Percentiles rank a stretch among this genome's conserved stretches.
These are phyloP conservation scores for Alternaria dauci DNA, from an alignment of 2,329 filamentous ascomycete genomes.

Conservation along the genomic window DNA sequence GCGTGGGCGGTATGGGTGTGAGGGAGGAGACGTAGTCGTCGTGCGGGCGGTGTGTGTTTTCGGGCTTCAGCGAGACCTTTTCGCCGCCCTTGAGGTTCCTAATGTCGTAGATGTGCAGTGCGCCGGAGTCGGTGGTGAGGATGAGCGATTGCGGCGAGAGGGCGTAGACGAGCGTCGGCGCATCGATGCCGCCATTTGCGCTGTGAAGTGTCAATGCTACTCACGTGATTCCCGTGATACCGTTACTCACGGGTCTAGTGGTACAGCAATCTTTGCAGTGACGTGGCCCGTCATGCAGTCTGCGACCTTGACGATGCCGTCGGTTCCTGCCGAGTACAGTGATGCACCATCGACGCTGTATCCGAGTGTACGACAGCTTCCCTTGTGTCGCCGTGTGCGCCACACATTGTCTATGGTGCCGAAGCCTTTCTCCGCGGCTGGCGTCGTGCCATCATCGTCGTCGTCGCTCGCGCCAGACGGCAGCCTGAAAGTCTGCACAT, in stretches of 20 bases:
- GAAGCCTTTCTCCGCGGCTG: slow-evolving; percentile 66
- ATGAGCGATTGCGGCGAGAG: slow-evolving; percentile 89
- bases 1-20: slow-evolving; percentile 79
- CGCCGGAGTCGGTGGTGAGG: slow-evolving; percentile 88
- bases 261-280: slow-evolving; percentile 81
- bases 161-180: slow-evolving; percentile 81
- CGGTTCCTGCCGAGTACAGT: slow-evolving; percentile 68
- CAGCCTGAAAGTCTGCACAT: slow-evolving; percentile 84
- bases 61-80: slow-evolving; percentile 63
- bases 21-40: slow-evolving; percentile 92
- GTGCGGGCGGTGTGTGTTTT: slow-evolving; percentile 85
- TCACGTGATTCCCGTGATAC: background rate
- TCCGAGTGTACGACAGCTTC: slow-evolving; percentile 83
- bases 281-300: slow-evolving; percentile 70
- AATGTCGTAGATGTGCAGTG: slow-evolving; percentile 87
- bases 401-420: slow-evolving; percentile 83
- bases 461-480: slow-evolving; percentile 64
- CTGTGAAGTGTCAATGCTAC: slow-evolving; percentile 37
- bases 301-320: slow-evolving; percentile 70
- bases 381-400: slow-evolving; percentile 90
- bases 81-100: slow-evolving; percentile 61
- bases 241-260: slow-evolving; percentile 54
- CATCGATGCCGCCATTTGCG: slow-evolving; percentile 64
- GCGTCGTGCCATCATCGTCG: slow-evolving; percentile 60
- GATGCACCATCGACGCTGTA: slow-evolving; percentile 81